Evolutionary conservation across 2,329 filamentous ascomycete species (phyloP).

Genomic region (Ophiostoma fasciatum): DNA sequence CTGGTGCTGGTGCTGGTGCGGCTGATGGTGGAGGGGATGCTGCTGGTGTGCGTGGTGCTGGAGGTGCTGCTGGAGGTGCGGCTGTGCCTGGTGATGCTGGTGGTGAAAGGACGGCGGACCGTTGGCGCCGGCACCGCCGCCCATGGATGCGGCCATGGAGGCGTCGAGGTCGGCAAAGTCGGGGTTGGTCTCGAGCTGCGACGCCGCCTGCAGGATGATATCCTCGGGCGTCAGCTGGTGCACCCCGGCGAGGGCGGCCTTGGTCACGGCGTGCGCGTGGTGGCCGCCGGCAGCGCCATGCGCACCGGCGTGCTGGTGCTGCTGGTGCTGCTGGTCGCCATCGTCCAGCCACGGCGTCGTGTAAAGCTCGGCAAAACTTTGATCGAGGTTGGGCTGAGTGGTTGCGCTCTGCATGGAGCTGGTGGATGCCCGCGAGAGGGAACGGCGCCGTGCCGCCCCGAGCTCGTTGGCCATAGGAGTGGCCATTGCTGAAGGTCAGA

Average conservation of each 20-base stretch:
- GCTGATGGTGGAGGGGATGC: no score
- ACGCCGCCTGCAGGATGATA: slow-evolving; percentile 42
- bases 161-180: slow-evolving; percentile 33
- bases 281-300: slow-evolving; percentile 15
- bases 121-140: slow-evolving; percentile 13
- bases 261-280: slow-evolving; percentile 24
- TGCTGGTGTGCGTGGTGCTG: no score
- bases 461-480: slow-evolving; percentile 15
- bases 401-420: slow-evolving; percentile 39
- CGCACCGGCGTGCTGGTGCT: no score
- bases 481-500: no score
- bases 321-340: slow-evolving; percentile 28
- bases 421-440: slow-evolving; percentile 40
- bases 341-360: slow-evolving; percentile 31
- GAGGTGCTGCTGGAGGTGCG: slow-evolving; percentile 25
- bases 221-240: slow-evolving; percentile 41
- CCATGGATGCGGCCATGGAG: slow-evolving; percentile 30
- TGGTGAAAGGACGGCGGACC: slow-evolving; percentile 28
- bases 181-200: slow-evolving; percentile 37
- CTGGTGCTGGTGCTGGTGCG: no score
- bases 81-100: slow-evolving; percentile 22
- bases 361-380: slow-evolving; percentile 31
- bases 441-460: slow-evolving; percentile 31
- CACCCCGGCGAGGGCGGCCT: slow-evolving; percentile 10
- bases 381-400: slow-evolving; percentile 37